Percentiles rank a stretch among this genome's conserved stretches.
Evolutionary conservation across 139 green algal species (phyloP).

Genomic region (Choricystis sp.): DNA sequence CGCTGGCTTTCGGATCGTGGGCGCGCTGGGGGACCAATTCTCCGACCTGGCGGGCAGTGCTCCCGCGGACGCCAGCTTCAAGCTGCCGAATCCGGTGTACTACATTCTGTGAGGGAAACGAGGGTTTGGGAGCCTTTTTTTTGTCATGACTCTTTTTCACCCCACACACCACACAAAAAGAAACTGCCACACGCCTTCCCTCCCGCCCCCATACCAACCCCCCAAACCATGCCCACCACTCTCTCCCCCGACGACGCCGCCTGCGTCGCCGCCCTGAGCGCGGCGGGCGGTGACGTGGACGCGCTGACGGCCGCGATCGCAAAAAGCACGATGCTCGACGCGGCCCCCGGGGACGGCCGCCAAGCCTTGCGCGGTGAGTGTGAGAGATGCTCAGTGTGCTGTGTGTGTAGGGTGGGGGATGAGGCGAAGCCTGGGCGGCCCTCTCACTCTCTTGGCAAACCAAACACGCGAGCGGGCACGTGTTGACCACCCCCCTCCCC

Average conservation of each 20-base stretch:
- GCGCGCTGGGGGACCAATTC: not conserved
- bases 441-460: not conserved
- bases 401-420: not conserved
- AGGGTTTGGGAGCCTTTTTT: too few relatives aligned
- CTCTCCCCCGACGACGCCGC: constrained; percentile 13
- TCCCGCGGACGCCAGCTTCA: not conserved
- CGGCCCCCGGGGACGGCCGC: constrained; percentile 45
- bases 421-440: too few relatives aligned
- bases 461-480: too few relatives aligned
- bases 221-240: too few relatives aligned
- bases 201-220: too few relatives aligned
- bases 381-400: too few relatives aligned
- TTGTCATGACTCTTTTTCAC: too few relatives aligned
- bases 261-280: constrained; percentile 25
- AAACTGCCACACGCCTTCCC: not conserved
- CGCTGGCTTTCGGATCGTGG: not conserved
- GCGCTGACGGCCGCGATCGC: constrained; percentile 44
- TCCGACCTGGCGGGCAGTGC: not conserved
- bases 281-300: constrained; percentile 46
- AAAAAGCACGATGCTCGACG: constrained; percentile 46
- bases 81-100: not conserved
- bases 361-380: constrained; percentile 58
- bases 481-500: not conserved
- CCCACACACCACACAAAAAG: not conserved
- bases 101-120: not conserved